Conservation (phyloP, 805 yeast genomes). For the Wickerhamiella occidentalis region DNA sequence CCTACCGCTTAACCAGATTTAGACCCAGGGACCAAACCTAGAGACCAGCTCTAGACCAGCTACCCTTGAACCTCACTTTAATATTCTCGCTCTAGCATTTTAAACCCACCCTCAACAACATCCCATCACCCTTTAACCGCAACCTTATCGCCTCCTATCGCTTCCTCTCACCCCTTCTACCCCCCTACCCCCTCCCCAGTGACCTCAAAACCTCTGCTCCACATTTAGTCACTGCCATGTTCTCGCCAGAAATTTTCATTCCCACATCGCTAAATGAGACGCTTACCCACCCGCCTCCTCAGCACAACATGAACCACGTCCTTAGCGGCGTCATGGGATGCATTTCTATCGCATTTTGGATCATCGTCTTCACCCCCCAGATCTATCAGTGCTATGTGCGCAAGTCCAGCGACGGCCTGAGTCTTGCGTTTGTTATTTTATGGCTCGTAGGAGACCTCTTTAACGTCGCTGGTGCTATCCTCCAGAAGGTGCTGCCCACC, state of each 20-base stretch:
- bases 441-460: conserved; percentile 94
- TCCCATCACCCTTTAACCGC: too few relatives aligned
- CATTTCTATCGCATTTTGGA: conserved; percentile 94
- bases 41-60: too few relatives aligned
- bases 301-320: conserved; percentile 9
- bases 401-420: conserved; percentile 80
- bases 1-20: too few relatives aligned
- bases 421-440: conserved; percentile 69
- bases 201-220: background rate
- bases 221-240: conserved; percentile 2
- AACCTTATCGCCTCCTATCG: too few relatives aligned
- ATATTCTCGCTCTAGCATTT: too few relatives aligned
- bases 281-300: background rate
- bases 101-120: too few relatives aligned
- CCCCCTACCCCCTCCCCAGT: background rate
- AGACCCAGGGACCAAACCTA: too few relatives aligned
- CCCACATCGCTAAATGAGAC: background rate
- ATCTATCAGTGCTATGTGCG: conserved; percentile 55
- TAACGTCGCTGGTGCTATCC: conserved; percentile 79
- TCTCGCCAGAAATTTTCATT: background rate
- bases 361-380: conserved; percentile 94
- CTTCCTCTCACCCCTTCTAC: too few relatives aligned
- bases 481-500: conserved; percentile 86
- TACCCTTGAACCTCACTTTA: too few relatives aligned
- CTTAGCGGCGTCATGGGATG: conserved; percentile 35